Conservation (phyloP, 129 eudicot species). For the Kitagawia praeruptora region DNA sequence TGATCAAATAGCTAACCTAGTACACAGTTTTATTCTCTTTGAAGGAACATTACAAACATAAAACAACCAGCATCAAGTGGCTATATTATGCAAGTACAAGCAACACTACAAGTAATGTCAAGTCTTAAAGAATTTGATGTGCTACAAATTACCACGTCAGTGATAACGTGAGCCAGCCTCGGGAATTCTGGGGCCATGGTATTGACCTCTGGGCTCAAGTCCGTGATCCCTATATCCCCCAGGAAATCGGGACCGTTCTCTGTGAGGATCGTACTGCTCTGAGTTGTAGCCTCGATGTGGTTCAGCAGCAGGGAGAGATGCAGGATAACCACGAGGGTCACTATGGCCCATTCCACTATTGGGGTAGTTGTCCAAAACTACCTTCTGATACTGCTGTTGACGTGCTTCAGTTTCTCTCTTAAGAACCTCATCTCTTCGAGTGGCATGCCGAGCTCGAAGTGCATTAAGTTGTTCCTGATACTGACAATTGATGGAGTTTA, state of each 20-base stretch:
- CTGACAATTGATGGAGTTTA: slow-evolving; percentile 37
- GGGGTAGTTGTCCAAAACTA: slow-evolving; percentile 25
- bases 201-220: slow-evolving; percentile 39
- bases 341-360: slow-evolving; percentile 21
- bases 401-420: slow-evolving; percentile 44
- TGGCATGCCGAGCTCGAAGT: slow-evolving; percentile 38
- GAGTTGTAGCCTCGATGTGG: slow-evolving; percentile 24
- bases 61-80: neutral
- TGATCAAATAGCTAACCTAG: slow-evolving; percentile 3
- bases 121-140: neutral
- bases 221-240: slow-evolving; percentile 31
- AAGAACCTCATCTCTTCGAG: slow-evolving; percentile 46
- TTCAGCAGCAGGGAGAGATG: slow-evolving; percentile 28
- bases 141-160: slow-evolving; percentile 10
- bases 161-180: slow-evolving; percentile 36
- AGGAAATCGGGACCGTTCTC: slow-evolving; percentile 31
- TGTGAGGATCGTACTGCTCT: slow-evolving; percentile 35
- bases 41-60: neutral
- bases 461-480: slow-evolving; percentile 48
- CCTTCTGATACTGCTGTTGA: slow-evolving; percentile 45
- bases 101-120: neutral
- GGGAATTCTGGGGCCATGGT: slow-evolving; percentile 42
- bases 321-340: slow-evolving; percentile 31
- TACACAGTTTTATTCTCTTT: neutral
- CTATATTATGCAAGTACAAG: neutral